Base-by-base conservation (phyloP, 148 eudicot species). In the Bassia scoparia region DNA sequence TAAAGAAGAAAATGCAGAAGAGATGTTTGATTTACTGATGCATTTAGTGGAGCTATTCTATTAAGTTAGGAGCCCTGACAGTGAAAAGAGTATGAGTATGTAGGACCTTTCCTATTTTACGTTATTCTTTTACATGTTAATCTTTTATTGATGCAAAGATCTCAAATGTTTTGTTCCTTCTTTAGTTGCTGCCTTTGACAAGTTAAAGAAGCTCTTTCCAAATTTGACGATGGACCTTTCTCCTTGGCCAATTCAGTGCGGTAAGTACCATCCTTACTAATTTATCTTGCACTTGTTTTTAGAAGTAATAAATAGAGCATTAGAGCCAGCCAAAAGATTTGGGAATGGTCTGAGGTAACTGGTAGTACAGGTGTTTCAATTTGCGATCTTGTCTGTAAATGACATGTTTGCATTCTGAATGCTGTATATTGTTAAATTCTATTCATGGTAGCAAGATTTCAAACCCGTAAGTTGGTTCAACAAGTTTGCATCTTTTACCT, bases 171-270 rank as follows among this genome's bases (percentile, higher is more conserved):
- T 43, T 59, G 14, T 6, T 24, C 63, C 67, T 17, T 53, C 26
- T 69, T 62, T 71, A 93, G 98, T 74, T 68, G 71, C 78, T 74
- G 87, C 78, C 48, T 88, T 90, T 74, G 89, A 92, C 83, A 74
- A 89, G 80, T 46, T 89, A 70, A 92, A 79, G 79, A 79, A 38
- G 86, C 95, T 61, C 92, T 92, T 75, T 76, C 81, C 16, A 92
- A 88, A 80, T 92, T 86, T 72, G 85, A 84, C 69, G 95, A 88
- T 68, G 97, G 95, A 4, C 90, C 89, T 66, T 92, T 89, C 83
- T 88, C 83, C 95, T 93, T 69, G 98, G 89, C 65, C 86, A 90
- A 74, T 86, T 90, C 77, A 89, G 97, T 72, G 88, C 83, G 76
- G 98, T 93, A 81, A 80, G 87, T 46, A 29, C 16, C 4, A 37